Percentiles rank a stretch among this genome's conserved stretches.
Conservation (phyloP, 106 monocot species). For the Cymbidium sinense region DNA sequence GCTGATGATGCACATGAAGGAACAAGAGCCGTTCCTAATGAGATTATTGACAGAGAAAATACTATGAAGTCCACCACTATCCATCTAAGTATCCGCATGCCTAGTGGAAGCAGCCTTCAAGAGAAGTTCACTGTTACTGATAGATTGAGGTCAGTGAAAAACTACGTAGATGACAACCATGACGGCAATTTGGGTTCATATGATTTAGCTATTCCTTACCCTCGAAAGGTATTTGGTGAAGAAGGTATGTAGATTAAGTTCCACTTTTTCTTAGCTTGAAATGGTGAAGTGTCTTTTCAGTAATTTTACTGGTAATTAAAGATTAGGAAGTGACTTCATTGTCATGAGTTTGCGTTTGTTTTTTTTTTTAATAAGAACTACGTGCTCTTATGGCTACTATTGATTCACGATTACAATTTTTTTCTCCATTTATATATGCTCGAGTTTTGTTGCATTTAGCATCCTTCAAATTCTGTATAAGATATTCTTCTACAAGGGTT, state of each 20-base stretch:
- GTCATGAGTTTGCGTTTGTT: background rate
- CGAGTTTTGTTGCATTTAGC: background rate
- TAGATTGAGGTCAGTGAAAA: constrained; percentile 61
- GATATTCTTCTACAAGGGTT: background rate
- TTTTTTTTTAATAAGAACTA: background rate
- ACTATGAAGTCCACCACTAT: constrained; percentile 50
- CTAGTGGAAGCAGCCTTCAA: constrained; percentile 60
- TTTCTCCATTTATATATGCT: background rate
- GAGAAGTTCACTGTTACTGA: constrained; percentile 47
- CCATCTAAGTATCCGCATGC: constrained; percentile 66
- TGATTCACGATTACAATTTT: background rate
- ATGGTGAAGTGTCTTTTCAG: background rate
- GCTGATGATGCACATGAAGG: background rate
- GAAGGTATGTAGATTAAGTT: constrained; percentile 35
- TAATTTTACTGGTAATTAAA: too few species aligned
- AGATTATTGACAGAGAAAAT: constrained; percentile 9
- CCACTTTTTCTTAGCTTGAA: background rate
- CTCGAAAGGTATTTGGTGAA: constrained; percentile 60
- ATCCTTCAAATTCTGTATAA: background rate
- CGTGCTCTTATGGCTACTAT: background rate
- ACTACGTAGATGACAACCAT: constrained; percentile 48
- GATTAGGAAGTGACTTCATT: background rate
- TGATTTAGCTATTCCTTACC: constrained; percentile 83
- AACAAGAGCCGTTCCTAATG: constrained; percentile 15
- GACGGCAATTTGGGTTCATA: constrained; percentile 30